Conservation (phyloP, 805 yeast genomes). For the Vanderwaltozyma polyspora region DNA sequence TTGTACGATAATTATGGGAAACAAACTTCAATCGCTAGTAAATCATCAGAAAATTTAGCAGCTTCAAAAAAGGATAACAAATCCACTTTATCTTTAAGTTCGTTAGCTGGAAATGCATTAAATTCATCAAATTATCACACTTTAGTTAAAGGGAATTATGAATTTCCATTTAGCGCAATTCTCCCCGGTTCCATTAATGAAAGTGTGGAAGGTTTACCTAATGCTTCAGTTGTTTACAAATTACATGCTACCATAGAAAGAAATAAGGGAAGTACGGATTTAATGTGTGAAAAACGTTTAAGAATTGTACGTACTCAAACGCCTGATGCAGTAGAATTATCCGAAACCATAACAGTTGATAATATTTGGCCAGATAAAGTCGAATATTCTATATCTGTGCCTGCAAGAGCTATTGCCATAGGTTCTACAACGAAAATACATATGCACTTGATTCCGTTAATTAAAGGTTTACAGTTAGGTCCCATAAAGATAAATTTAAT, state of each 20-base stretch:
- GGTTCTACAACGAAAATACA: slow-evolving; percentile 69
- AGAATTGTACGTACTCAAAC: slow-evolving; percentile 80
- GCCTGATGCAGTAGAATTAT: slow-evolving; percentile 73
- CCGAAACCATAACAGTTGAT: slow-evolving; percentile 88
- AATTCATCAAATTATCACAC: slow-evolving; percentile 26
- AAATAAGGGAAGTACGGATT: slow-evolving; percentile 58
- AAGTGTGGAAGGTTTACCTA: slow-evolving; percentile 80
- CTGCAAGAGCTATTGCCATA: slow-evolving; percentile 79
- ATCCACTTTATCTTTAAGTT: slow-evolving; percentile 18
- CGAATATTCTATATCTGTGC: slow-evolving; percentile 78
- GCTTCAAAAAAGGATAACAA: slow-evolving; percentile 19
- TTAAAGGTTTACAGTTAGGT: slow-evolving; percentile 73
- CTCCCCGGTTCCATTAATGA: slow-evolving; percentile 81
- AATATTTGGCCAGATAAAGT: slow-evolving; percentile 93
- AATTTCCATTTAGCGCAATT: slow-evolving; percentile 76
- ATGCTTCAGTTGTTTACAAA: slow-evolving; percentile 61
- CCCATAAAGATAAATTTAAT: slow-evolving; percentile 54
- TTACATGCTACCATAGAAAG: slow-evolving; percentile 74
- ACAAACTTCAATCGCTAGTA: slow-evolving; percentile 9
- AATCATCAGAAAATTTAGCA: slow-evolving; percentile 12
- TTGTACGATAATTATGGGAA: slow-evolving; percentile 18
- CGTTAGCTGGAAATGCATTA: slow-evolving; percentile 20
- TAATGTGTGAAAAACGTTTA: slow-evolving; percentile 57
- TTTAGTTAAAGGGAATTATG: slow-evolving; percentile 69
- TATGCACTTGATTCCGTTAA: slow-evolving; percentile 62